These are phyloP conservation scores for Aspergillus fumigatiaffinis DNA, from an alignment of 2,329 filamentous ascomycete genomes.

Conservation along the genomic window DNA sequence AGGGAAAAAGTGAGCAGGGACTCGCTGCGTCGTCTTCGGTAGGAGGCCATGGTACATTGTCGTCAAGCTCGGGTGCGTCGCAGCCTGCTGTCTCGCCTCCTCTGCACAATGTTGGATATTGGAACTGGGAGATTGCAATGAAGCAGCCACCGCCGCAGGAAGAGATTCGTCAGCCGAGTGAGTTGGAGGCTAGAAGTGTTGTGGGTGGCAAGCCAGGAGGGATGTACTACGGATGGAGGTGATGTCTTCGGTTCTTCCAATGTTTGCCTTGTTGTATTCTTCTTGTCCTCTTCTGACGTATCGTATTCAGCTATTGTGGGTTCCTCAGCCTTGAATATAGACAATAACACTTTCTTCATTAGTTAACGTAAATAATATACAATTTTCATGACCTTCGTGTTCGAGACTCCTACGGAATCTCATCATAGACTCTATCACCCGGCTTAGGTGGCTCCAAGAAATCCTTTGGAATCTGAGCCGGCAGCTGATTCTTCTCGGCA, in stretches of 20 bases:
- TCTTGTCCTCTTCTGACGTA: background rate
- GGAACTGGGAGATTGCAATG: constrained; percentile 14
- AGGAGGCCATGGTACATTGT: background rate
- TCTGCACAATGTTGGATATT: constrained; percentile 4
- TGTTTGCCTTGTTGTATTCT: background rate
- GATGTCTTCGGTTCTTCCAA: background rate
- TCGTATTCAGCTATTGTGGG: background rate
- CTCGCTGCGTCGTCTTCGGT: constrained; percentile 1
- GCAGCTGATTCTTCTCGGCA: constrained; percentile 52
- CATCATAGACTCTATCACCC: constrained; percentile 17
- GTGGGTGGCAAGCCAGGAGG: background rate
- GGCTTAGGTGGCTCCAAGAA: constrained; percentile 40
- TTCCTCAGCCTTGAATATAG: too few relatives aligned
- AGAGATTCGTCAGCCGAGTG: constrained; percentile 7
- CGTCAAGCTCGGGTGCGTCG: background rate
- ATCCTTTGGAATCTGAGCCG: constrained; percentile 39
- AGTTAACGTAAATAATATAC: background rate
- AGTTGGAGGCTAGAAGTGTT: constrained; percentile 13
- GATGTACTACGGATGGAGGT: background rate
- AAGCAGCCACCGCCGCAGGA: background rate
- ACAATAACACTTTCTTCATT: background rate
- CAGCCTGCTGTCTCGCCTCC: background rate
- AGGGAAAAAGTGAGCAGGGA: constrained; percentile 13
- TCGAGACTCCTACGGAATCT: constrained; percentile 15
- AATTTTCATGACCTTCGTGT: too few relatives aligned